Percentiles rank a stretch among this genome's conserved stretches.
These are phyloP conservation scores for Irpex sp. DNA, from an alignment of 1,284 basidiomycete genomes.

Conservation along the genomic window DNA sequence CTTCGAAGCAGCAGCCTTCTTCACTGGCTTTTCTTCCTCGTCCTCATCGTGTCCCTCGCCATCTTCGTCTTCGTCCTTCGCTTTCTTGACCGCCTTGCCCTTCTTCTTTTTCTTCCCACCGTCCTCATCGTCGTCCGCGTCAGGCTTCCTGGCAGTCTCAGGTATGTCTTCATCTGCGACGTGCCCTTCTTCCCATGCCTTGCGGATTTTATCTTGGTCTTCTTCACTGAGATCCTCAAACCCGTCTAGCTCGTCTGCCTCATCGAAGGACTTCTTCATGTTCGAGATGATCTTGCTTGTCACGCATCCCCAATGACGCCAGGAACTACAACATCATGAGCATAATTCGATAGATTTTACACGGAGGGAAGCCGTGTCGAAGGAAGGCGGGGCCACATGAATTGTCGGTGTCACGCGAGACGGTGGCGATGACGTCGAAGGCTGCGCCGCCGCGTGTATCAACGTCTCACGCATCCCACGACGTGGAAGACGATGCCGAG, in stretches of 20 bases:
- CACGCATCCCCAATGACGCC: conserved; percentile 84
- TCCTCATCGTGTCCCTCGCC: neutral
- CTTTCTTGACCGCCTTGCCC: conserved; percentile 15
- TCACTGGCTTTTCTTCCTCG: conserved; percentile 24
- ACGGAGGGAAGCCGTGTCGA: neutral
- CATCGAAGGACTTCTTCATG: conserved; percentile 60
- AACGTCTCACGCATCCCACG: neutral
- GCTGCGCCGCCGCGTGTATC: neutral
- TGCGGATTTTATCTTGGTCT: conserved; percentile 62
- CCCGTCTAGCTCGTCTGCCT: conserved; percentile 67
- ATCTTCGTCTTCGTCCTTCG: conserved; percentile 21
- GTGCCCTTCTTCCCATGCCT: conserved; percentile 70
- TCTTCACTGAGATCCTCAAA: conserved; percentile 63
- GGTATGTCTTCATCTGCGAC: conserved; percentile 81
- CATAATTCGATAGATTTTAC: conserved; percentile 3
- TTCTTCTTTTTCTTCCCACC: conserved; percentile 35
- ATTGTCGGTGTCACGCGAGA: neutral
- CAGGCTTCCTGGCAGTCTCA: conserved; percentile 59
- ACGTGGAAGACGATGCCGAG: neutral
- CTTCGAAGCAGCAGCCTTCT: conserved; percentile 21
- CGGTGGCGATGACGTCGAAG: neutral
- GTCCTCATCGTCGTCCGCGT: conserved; percentile 45
- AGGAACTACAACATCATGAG: conserved; percentile 40
- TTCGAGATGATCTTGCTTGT: conserved; percentile 70
- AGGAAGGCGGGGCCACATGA: neutral